Conservation (phyloP, 495 filamentous ascomycete species). For the Lasiosphaeria ovina region DNA sequence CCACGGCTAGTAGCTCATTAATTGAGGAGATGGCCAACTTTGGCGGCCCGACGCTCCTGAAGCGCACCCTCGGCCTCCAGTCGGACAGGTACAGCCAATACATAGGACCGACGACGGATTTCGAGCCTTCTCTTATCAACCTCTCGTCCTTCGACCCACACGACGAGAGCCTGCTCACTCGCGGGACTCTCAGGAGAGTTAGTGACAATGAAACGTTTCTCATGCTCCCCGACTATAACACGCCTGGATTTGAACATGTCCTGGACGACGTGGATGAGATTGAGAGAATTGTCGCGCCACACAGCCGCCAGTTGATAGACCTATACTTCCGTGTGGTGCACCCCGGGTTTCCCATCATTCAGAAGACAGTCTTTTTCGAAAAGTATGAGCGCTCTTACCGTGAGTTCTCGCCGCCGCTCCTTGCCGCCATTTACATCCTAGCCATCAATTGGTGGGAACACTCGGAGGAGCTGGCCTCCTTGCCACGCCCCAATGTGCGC, state of each 20-base stretch:
- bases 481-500: conserved; percentile 68
- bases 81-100: conserved; percentile 61
- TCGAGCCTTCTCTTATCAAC: conserved; percentile 70
- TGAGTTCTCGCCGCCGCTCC: conserved; percentile 76
- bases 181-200: conserved; percentile 73
- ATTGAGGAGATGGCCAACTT: conserved; percentile 62
- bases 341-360: conserved; percentile 84
- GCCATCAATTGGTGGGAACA: conserved; percentile 88
- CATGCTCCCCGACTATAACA: conserved; percentile 65
- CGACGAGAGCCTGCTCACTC: conserved; percentile 65
- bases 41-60: conserved; percentile 57
- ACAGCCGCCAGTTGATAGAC: conserved; percentile 77
- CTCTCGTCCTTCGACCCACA: conserved; percentile 68
- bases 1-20: conserved; percentile 51
- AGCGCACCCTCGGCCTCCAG: conserved; percentile 65
- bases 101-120: conserved; percentile 68
- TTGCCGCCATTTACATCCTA: conserved; percentile 87
- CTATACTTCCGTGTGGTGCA: conserved; percentile 88
- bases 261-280: conserved; percentile 72
- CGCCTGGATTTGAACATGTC: conserved; percentile 59
- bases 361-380: conserved; percentile 83
- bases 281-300: conserved; percentile 76
- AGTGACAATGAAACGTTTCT: conserved; percentile 82
- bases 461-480: conserved; percentile 61
- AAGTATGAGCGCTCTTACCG: conserved; percentile 74